Base-by-base conservation (phyloP, 768 basidiomycete genomes). In the Agrocybe pediades region DNA sequence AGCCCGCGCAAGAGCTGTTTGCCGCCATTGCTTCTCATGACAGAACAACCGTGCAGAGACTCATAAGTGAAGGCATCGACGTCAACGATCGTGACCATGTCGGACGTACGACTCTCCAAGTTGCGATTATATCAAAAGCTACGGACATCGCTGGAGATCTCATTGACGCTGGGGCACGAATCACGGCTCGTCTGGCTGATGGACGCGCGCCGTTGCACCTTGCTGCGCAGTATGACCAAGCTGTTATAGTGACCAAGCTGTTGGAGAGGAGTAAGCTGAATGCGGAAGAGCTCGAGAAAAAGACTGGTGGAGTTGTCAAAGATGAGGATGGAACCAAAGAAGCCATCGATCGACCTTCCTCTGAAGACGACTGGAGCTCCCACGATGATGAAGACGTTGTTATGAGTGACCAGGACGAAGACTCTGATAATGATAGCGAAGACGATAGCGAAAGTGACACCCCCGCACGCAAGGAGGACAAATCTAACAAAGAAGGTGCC, bases 11-110 rank as follows among this genome's bases (percentile, higher is more conserved):
- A 51, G 74, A 76, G 53, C 77, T 87, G 52, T 86, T 86, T 68
- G 61, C 68, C 9, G 81, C 81, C n/a, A 82, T 87, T 54, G 77
- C 73, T 2, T 61, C 71, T 2, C 66, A 71, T 41, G 79, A 87
- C 57, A 68, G 71, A 0, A 64, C 65, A 5, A 58, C 65, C 0
- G 76, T 84, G 15, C 59, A 67, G 9, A 59, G 65, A 9, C 65
- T 81, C 54, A 66, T 83, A 51, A 61, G 71, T 45, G 73, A 53
- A 9, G 54, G 41, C 3, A 66, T 74, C 50, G 80, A 83, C 57
- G 62, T 84, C 20, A 74, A 83, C 58, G 71, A 74, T 30, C 78
- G 85, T 3, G 84, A 86, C 64, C 81, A 85, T 49, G 82, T 86
- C 39, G 85, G 85, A 0, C 80, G 85, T 3, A 82, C 83, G 2